phyloP scores from a whole-genome alignment of 371 early-diverging fungal genomes.

The Zychaea mexicana region DNA sequence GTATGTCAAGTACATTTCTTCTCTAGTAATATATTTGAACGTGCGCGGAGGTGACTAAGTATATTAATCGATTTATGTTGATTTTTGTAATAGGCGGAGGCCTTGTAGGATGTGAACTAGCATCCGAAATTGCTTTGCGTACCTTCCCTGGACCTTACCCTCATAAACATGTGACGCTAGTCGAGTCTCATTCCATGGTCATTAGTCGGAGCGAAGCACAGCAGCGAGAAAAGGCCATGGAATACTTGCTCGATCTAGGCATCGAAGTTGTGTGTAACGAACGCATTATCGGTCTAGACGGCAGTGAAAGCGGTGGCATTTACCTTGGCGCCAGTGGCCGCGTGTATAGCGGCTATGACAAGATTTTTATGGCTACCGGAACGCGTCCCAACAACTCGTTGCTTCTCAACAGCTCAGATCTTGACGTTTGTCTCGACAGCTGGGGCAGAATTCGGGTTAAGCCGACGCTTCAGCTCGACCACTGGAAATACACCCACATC shows the following conservation, averaged over 20 bases:
- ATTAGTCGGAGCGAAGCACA: conserved; percentile 37
- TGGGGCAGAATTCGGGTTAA: conserved; percentile 53
- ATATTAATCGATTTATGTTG: too few species aligned
- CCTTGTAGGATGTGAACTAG: conserved; percentile 69
- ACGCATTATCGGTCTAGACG: conserved; percentile 37
- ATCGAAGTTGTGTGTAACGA: conserved; percentile 67
- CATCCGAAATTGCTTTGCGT: conserved; percentile 55
- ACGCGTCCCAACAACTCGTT: conserved; percentile 35
- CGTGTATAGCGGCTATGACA: conserved; percentile 27
- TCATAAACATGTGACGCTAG: conserved; percentile 55
- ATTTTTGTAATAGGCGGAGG: conserved; percentile 65
- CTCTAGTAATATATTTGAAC: background rate
- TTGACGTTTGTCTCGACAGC: conserved; percentile 32
- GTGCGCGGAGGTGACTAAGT: too few species aligned
- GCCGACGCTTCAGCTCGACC: conserved; percentile 64
- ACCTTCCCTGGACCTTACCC: conserved; percentile 34
- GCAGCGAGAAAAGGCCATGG: conserved; percentile 47
- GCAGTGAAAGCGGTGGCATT: conserved; percentile 27
- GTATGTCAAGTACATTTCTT: conserved; percentile 11
- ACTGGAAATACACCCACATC: conserved; percentile 58
- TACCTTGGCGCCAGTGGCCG: conserved; percentile 22
- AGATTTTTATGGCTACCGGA: conserved; percentile 47
- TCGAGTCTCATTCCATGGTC: conserved; percentile 44
- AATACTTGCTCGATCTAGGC: conserved; percentile 57
- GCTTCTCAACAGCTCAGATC: conserved; percentile 15